Base-by-base conservation (phyloP, 768 basidiomycete species). In the Lactarius hatsudake region DNA sequence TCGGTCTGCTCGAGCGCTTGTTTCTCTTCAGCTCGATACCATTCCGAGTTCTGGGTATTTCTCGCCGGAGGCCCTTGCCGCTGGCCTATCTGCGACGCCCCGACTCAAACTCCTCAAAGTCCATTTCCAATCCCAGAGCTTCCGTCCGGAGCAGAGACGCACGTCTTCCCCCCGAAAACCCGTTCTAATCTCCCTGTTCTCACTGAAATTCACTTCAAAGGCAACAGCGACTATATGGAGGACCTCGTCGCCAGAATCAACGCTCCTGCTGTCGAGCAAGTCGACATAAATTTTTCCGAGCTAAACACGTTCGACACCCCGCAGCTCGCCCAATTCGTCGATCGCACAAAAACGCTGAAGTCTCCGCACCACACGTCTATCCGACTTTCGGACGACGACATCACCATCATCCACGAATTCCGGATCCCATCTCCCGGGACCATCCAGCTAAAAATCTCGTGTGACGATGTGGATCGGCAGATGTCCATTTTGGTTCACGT, bases 1-100 rank as follows among this genome's bases (percentile, higher is more conserved):
- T 40, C 30, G 18, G 34, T 66, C 65, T 17, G 30, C 61, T 18
- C 23, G n/a, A 32, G 54, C 51, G 20, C 65, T 62, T 9, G 6
- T 58, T n/a, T 15, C 1, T 2, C 65, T 66, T 23, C 13, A 17
- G 2, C 55, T 66, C 26, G 4, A 17, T 10, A 38, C 62, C 26
- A 51, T 66, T n/a, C 61, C 55, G 20, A 17, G 4, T 40, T 6
- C 18, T 7, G 40, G 17, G 17, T 51, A 56, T 36, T 40, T 64
- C 48, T 23, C 61, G 28, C 43, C 65, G 1, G 45, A 57, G 0
- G 34, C 15, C 18, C 42, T 62, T 1, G 36, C 38, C 60, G 2
- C 26, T 7, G 3, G 18, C 36, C 20, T 66, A 20, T 58, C 61
- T 5, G 20, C 43, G 23, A 34, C 62, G 45, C 13, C 34, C 7